Percentiles rank a stretch among this genome's conserved stretches.
phyloP scores from a whole-genome alignment of 1,139 yeast genomes.

The Magnusiomyces tetraspermus region DNA sequence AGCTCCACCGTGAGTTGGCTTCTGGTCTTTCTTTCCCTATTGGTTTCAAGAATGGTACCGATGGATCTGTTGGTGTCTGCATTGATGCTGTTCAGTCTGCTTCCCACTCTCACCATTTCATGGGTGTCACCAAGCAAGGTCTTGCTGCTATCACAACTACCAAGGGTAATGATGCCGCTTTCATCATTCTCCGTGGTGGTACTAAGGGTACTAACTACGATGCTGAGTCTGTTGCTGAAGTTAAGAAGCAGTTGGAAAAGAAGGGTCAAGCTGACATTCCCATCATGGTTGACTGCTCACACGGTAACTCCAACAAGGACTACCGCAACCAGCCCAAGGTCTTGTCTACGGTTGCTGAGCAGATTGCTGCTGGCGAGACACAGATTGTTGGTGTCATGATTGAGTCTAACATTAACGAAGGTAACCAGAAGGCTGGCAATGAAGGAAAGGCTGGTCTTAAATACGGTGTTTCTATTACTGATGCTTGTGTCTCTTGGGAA shows the following conservation, averaged over 20 bases:
- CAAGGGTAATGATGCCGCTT: constrained; percentile 72
- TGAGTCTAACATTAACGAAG: constrained; percentile 87
- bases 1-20: constrained; percentile 92
- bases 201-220: constrained; percentile 89
- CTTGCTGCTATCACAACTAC: constrained; percentile 93
- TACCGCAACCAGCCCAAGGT: constrained; percentile 92
- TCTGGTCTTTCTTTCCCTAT: constrained; percentile 96
- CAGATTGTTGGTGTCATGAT: constrained; percentile 89
- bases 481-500: constrained; percentile 93
- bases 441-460: constrained; percentile 61
- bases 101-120: constrained; percentile 84
- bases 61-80: constrained; percentile 88
- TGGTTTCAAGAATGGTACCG: constrained; percentile 98
- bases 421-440: constrained; percentile 72
- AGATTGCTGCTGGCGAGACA: constrained; percentile 70
- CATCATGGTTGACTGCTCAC: constrained; percentile 94
- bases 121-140: constrained; percentile 96
- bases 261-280: constrained; percentile 41
- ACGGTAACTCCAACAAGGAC: constrained; percentile 92
- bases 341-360: constrained; percentile 66
- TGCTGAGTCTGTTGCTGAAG: constrained; percentile 57
- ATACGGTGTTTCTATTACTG: constrained; percentile 95
- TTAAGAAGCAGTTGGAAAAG: constrained; percentile 54
- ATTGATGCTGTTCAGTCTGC: constrained; percentile 92
- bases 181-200: constrained; percentile 89